Evolutionary conservation across 371 early-diverging fungal species (phyloP).

Genomic region (Rhizomucor miehei): DNA sequence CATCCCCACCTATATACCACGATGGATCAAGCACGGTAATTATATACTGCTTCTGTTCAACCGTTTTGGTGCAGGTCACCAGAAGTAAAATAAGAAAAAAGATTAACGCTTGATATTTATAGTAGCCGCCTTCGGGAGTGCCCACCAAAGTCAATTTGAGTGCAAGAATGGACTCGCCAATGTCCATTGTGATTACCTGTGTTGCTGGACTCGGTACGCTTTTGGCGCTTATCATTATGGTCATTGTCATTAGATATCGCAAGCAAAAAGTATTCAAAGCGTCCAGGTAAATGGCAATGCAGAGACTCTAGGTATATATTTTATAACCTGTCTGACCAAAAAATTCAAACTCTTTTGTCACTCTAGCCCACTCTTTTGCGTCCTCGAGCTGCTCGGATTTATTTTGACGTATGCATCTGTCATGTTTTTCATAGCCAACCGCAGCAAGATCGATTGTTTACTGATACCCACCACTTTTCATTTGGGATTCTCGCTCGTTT

Average conservation of each 20-base stretch:
- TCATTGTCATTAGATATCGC: conserved; percentile 35
- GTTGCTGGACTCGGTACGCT: conserved; percentile 44
- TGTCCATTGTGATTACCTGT: conserved; percentile 37
- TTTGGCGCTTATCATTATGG: conserved; percentile 26
- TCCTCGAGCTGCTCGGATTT: conserved; percentile 48
- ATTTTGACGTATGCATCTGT: conserved; percentile 36
- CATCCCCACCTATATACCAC: conserved; percentile 50
- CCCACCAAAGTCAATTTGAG: conserved; percentile 28
- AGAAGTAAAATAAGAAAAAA: conserved; percentile 6
- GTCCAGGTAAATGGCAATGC: conserved; percentile 47
- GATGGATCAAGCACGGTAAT: conserved; percentile 37
- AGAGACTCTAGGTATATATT: too few species aligned
- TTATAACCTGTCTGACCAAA: not conserved
- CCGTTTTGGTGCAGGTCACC: too few species aligned
- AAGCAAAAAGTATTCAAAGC: conserved; percentile 52
- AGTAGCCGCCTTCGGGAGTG: conserved; percentile 32
- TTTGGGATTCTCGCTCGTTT: conserved; percentile 35
- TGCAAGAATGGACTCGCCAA: conserved; percentile 38
- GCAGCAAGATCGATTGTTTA: conserved; percentile 32
- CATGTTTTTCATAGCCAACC: conserved; percentile 27
- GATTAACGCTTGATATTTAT: conserved; percentile 1
- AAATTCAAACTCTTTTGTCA: not conserved
- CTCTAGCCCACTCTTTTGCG: conserved; percentile 51
- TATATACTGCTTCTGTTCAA: too few species aligned
- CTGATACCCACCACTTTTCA: conserved; percentile 44